phyloP scores from a whole-genome alignment of 1,284 basidiomycete genomes.

The Austroboletus niveus region DNA sequence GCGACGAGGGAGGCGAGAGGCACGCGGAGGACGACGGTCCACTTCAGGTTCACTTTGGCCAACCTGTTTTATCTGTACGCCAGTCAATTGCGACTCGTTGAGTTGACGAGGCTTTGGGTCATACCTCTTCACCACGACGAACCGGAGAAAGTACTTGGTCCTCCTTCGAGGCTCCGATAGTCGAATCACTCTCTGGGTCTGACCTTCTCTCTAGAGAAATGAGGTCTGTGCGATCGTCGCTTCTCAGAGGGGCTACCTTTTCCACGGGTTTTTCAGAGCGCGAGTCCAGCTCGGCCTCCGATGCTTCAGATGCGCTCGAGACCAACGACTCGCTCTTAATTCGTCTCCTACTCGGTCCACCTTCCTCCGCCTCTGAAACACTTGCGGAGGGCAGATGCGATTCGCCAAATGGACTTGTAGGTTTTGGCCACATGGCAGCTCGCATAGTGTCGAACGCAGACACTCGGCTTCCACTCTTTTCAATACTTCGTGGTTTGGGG shows the following conservation, averaged over 20 bases:
- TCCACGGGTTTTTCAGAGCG: slow-evolving; percentile 25
- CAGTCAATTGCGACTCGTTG: neutral
- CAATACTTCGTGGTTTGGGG: slow-evolving; percentile 58
- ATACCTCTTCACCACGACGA: slow-evolving; percentile 27
- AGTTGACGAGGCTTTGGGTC: slow-evolving; percentile 1
- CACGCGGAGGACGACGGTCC: slow-evolving; percentile 26
- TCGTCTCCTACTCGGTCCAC: slow-evolving; percentile 40
- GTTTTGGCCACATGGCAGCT: slow-evolving; percentile 60
- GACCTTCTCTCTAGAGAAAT: slow-evolving; percentile 33
- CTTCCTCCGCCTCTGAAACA: slow-evolving; percentile 80
- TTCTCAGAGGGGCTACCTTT: slow-evolving; percentile 19
- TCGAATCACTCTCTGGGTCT: slow-evolving; percentile 83
- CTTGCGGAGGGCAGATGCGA: slow-evolving; percentile 58
- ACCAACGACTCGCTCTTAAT: slow-evolving; percentile 53
- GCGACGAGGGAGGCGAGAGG: slow-evolving; percentile 74
- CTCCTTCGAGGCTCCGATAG: slow-evolving; percentile 72
- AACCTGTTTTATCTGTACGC: slow-evolving; percentile 16
- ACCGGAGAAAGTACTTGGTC: slow-evolving; percentile 28
- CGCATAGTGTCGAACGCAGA: slow-evolving; percentile 69
- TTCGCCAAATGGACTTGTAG: slow-evolving; percentile 50
- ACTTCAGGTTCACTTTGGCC: slow-evolving; percentile 22
- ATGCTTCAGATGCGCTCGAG: slow-evolving; percentile 61
- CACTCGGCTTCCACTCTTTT: slow-evolving; percentile 49
- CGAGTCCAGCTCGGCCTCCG: slow-evolving; percentile 44
- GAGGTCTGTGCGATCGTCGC: slow-evolving; percentile 17